Conservation (phyloP, 352 stramenopile genomes). For the Pythium aristosporum region DNA sequence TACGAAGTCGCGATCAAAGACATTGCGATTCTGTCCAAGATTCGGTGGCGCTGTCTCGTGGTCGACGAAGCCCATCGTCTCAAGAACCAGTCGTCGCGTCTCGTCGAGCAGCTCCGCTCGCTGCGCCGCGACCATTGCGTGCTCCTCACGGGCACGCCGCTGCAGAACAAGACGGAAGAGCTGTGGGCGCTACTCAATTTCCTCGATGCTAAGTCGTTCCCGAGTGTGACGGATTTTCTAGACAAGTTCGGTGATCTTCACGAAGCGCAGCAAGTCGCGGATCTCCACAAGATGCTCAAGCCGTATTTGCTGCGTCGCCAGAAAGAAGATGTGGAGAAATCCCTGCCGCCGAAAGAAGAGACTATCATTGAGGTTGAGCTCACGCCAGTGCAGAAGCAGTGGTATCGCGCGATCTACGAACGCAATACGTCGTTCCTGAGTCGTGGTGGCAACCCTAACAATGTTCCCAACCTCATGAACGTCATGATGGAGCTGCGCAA, state of each 20-base stretch:
- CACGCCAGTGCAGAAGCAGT: slow-evolving; percentile 89
- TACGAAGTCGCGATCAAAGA: slow-evolving; percentile 91
- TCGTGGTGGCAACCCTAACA: slow-evolving; percentile 73
- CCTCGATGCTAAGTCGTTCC: slow-evolving; percentile 93
- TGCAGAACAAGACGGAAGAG: slow-evolving; percentile 99
- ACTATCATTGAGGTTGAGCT: slow-evolving; percentile 91
- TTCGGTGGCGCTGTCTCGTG: slow-evolving; percentile 90
- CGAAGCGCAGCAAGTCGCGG: slow-evolving; percentile 84
- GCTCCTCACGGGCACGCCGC: slow-evolving; percentile 81
- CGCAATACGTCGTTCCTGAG: slow-evolving; percentile 93
- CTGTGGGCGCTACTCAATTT: slow-evolving; percentile 99
- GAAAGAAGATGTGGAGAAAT: slow-evolving; percentile 91
- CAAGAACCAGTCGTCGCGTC: slow-evolving; percentile 84
- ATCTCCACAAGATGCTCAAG: slow-evolving; percentile 90
- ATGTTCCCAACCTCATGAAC: slow-evolving; percentile 90
- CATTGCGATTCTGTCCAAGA: slow-evolving; percentile 92
- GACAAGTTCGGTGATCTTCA: slow-evolving; percentile 90
- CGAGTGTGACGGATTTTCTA: slow-evolving; percentile 92
- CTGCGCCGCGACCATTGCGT: slow-evolving; percentile 82
- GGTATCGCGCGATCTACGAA: slow-evolving; percentile 95
- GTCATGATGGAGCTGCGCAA: slow-evolving; percentile 92
- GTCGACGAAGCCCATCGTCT: slow-evolving; percentile 89
- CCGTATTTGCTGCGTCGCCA: slow-evolving; percentile 86
- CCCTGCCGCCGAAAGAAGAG: slow-evolving; percentile 85
- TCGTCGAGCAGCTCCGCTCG: slow-evolving; percentile 85